phyloP scores from a whole-genome alignment of 78 protist genomes.

The Mantamonas sphyraenae region DNA sequence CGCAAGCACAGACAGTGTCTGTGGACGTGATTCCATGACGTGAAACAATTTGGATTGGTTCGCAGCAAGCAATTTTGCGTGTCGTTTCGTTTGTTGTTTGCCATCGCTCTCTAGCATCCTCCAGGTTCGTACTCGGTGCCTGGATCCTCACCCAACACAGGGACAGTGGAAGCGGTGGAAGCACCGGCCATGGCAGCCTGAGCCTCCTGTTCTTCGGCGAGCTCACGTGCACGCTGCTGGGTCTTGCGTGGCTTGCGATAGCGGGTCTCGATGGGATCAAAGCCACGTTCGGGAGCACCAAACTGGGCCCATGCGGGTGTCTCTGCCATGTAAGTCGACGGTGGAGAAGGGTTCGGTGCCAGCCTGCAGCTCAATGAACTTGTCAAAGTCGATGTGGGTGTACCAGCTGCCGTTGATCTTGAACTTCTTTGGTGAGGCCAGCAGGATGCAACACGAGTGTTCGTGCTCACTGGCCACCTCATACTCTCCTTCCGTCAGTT shows the following conservation, averaged over 20 bases:
- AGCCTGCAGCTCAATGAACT: conserved; percentile 39
- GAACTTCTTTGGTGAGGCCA: conserved; percentile 37
- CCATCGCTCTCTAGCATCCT: no score
- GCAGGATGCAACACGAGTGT: conserved; percentile 63
- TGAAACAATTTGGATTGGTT: no score
- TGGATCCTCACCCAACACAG: no score
- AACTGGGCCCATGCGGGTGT: conserved; percentile 65
- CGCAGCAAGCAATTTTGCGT: no score
- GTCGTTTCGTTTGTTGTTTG: no score
- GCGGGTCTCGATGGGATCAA: conserved; percentile 40
- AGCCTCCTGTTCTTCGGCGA: no score
- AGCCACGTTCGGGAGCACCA: conserved; percentile 39
- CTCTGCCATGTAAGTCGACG: conserved; percentile 17
- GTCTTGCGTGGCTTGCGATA: conserved; percentile 2
- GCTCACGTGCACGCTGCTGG: neutral
- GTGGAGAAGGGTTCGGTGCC: neutral
- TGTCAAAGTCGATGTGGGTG: conserved; percentile 84
- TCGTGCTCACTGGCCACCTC: conserved; percentile 78
- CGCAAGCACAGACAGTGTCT: no score
- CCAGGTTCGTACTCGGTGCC: no score
- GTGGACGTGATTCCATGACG: no score
- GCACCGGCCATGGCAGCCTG: no score
- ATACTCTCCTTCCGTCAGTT: no score
- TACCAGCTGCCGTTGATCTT: conserved; percentile 52
- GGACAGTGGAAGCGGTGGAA: no score